phyloP scores from a whole-genome alignment of 2,329 filamentous ascomycete species.

The Ceratocystis colombiana region DNA sequence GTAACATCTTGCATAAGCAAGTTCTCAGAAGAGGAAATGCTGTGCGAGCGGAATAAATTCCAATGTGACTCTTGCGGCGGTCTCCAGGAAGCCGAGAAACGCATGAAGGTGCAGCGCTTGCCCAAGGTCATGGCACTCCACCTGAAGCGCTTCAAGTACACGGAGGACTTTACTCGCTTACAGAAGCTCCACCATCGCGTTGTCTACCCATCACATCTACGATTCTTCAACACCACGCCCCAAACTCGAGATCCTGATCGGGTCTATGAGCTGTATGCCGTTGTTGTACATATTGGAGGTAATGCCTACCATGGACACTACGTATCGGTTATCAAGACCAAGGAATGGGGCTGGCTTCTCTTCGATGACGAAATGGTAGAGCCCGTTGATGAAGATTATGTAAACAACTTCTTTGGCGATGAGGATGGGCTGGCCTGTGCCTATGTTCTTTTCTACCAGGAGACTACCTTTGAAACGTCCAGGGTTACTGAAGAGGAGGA shows the following conservation, averaged over 20 bases:
- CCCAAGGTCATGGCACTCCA: conserved; percentile 87
- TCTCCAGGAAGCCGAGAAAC: conserved; percentile 92
- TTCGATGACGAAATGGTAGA: conserved; percentile 99
- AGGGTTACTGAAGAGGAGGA: conserved; percentile 30
- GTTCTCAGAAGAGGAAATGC: conserved; percentile 96
- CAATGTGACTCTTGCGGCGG: conserved; percentile 97
- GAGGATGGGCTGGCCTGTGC: conserved; percentile 83
- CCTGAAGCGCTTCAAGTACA: conserved; percentile 96
- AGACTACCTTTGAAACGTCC: conserved; percentile 58
- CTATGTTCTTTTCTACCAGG: conserved; percentile 96
- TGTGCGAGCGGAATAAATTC: conserved; percentile 97
- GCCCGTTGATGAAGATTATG: conserved; percentile 91
- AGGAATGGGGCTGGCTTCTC: conserved; percentile 87
- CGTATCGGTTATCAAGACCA: conserved; percentile 93
- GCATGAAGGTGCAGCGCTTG: conserved; percentile 96
- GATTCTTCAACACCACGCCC: conserved; percentile 94
- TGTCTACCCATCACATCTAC: conserved; percentile 91
- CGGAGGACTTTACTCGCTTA: conserved; percentile 82
- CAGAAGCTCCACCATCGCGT: conserved; percentile 96
- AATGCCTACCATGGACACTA: conserved; percentile 98
- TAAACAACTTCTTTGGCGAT: conserved; percentile 94
- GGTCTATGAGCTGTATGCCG: conserved; percentile 90
- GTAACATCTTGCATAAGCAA: conserved; percentile 91
- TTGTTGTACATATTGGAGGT: conserved; percentile 93
- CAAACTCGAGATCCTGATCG: conserved; percentile 89